Conservation (phyloP, 164 flowering plant species). For the Pachysandra terminalis region DNA sequence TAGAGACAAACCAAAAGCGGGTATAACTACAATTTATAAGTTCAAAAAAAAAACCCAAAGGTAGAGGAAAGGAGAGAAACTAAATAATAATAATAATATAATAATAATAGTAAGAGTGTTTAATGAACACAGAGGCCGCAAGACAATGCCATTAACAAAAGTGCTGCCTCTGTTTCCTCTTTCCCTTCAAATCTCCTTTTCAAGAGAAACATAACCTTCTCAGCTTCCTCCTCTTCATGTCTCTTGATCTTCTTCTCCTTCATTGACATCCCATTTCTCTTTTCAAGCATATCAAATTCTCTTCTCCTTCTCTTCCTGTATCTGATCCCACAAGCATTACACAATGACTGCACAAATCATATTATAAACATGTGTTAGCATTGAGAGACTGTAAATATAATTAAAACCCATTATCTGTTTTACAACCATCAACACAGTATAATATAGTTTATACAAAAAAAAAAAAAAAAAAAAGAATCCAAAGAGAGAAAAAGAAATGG, state of each 20-base stretch:
- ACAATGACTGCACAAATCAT: slow-evolving; percentile 12
- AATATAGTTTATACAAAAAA: not conserved
- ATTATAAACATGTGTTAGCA: not conserved
- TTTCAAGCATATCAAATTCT: not conserved
- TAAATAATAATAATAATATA: too few species aligned
- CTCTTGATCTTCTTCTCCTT: not conserved
- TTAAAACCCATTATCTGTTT: too few species aligned
- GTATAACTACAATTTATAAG: not conserved
- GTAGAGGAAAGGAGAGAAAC: not conserved
- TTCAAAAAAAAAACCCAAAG: not conserved
- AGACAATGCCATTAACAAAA: slow-evolving; percentile 21
- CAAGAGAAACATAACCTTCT: not conserved
- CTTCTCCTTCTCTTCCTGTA: slow-evolving; percentile 10
- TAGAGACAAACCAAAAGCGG: not conserved
- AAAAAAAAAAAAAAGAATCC: not conserved
- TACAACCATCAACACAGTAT: not conserved
- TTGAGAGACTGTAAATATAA: not conserved
- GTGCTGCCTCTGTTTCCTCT: slow-evolving; percentile 21
- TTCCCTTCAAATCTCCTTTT: slow-evolving; percentile 4
- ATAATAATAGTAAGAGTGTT: too few species aligned
- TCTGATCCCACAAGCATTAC: slow-evolving; percentile 26
- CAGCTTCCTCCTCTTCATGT: not conserved
- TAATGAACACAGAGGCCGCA: slow-evolving; percentile 8
- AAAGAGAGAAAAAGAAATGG: not conserved
- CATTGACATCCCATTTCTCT: not conserved